These are phyloP conservation scores for Suillus sp. DNA, from an alignment of 768 basidiomycete species.

Conservation along the genomic window DNA sequence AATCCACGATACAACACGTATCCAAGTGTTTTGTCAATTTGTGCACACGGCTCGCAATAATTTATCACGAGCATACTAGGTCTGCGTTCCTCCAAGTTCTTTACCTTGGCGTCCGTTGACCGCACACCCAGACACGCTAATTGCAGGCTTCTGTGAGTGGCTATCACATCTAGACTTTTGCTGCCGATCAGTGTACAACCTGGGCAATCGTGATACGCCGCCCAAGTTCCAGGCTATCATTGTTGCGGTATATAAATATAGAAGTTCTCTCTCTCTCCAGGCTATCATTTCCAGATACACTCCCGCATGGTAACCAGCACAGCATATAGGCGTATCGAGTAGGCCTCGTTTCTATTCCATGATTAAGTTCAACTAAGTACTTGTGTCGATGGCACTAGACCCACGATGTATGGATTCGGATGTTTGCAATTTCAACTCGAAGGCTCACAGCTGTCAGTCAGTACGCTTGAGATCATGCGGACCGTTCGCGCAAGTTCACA, in stretches of 20 bases:
- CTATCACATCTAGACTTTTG: not conserved
- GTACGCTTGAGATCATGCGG: not conserved
- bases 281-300: not conserved
- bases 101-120: not conserved
- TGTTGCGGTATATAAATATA: too few relatives aligned
- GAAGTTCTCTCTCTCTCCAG: too few relatives aligned
- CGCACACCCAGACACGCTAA: not conserved
- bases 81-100: not conserved
- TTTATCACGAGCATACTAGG: not conserved
- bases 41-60: not conserved
- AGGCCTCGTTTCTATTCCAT: not conserved
- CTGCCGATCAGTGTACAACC: too few relatives aligned
- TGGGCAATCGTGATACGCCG: too few relatives aligned
- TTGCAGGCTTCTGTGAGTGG: not conserved
- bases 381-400: not conserved
- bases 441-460: not conserved
- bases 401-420: not conserved
- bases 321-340: not conserved
- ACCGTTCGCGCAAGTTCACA: not conserved
- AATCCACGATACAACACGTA: not conserved
- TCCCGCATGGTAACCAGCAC: not conserved
- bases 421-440: not conserved
- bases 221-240: too few relatives aligned
- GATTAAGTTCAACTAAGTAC: not conserved
- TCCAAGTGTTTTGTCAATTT: not conserved